These are phyloP conservation scores for Juglanconis sp. DNA, from an alignment of 2,329 filamentous ascomycete species.

Conservation along the genomic window DNA sequence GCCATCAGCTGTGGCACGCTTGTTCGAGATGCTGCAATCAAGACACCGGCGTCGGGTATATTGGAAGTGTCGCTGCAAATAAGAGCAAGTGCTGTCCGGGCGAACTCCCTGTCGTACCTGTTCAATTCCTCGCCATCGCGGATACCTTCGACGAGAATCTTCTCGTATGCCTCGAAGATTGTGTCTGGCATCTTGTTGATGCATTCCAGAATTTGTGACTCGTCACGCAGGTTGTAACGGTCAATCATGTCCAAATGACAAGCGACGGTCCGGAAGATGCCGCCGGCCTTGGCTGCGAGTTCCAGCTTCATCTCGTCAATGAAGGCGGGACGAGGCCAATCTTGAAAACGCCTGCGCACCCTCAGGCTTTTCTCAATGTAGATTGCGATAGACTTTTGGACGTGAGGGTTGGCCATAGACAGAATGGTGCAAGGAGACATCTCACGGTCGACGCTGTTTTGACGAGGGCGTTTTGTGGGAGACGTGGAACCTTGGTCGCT, in stretches of 20 bases:
- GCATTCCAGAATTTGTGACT: neutral
- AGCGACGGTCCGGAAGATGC: slow-evolving; percentile 3
- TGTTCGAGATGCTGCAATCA: neutral
- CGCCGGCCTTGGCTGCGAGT: neutral
- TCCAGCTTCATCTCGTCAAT: neutral
- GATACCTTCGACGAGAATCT: neutral
- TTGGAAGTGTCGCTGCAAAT: neutral
- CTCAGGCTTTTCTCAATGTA: neutral
- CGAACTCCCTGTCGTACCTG: neutral
- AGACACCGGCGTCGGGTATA: neutral
- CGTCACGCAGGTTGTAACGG: neutral
- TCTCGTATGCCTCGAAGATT: neutral
- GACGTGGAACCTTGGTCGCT: neutral
- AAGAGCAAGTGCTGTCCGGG: slow-evolving; percentile 3
- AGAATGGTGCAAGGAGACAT: neutral
- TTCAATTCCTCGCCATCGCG: neutral
- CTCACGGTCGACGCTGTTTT: neutral
- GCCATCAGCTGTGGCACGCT: neutral
- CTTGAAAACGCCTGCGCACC: neutral
- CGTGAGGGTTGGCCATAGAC: neutral
- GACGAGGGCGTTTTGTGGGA: neutral
- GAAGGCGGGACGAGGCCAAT: neutral
- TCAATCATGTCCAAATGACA: slow-evolving; percentile 6
- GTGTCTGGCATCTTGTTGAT: neutral
- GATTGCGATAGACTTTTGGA: neutral